These are phyloP conservation scores for Blastobotrys illinoisensis DNA, from an alignment of 1,139 yeast genomes.

Conservation along the genomic window DNA sequence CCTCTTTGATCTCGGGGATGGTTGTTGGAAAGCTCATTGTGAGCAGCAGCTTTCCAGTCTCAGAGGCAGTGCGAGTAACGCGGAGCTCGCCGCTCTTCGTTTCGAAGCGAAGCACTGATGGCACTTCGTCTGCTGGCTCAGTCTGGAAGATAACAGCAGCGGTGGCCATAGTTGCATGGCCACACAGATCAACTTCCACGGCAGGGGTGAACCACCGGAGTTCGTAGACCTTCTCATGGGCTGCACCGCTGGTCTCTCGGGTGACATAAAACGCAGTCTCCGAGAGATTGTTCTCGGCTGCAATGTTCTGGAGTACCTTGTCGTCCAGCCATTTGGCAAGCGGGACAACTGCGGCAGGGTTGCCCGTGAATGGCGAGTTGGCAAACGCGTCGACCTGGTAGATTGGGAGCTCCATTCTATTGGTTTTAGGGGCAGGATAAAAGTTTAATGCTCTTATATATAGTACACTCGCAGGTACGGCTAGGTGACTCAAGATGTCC, in stretches of 20 bases:
- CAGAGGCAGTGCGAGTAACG: neutral
- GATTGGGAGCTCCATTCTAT: slow-evolving; percentile 1
- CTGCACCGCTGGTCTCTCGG: slow-evolving; percentile 1
- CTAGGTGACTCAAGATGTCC: too few relatives aligned
- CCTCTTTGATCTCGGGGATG: neutral
- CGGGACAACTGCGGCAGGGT: slow-evolving; percentile 10
- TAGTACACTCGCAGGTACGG: too few relatives aligned
- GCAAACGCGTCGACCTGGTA: slow-evolving; percentile 8
- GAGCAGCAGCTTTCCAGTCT: neutral
- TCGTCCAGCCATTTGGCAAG: slow-evolving; percentile 1
- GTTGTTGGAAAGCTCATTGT: slow-evolving; percentile 5
- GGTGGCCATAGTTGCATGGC: slow-evolving; percentile 6
- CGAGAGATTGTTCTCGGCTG: slow-evolving; percentile 6
- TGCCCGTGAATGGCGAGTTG: slow-evolving; percentile 2
- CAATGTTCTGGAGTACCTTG: slow-evolving; percentile 1
- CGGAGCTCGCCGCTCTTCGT: slow-evolving; percentile 1
- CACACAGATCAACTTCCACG: slow-evolving; percentile 7
- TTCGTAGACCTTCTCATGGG: neutral
- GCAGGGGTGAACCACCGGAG: slow-evolving; percentile 8
- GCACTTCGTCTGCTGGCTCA: neutral
- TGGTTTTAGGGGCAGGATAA: too few relatives aligned
- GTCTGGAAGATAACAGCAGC: slow-evolving; percentile 4
- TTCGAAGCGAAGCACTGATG: neutral
- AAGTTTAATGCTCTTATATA: too few relatives aligned
- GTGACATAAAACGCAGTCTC: slow-evolving; percentile 5